Base-by-base conservation (phyloP, 176 grass and related monocot genomes). In the Ensete ventricosum region DNA sequence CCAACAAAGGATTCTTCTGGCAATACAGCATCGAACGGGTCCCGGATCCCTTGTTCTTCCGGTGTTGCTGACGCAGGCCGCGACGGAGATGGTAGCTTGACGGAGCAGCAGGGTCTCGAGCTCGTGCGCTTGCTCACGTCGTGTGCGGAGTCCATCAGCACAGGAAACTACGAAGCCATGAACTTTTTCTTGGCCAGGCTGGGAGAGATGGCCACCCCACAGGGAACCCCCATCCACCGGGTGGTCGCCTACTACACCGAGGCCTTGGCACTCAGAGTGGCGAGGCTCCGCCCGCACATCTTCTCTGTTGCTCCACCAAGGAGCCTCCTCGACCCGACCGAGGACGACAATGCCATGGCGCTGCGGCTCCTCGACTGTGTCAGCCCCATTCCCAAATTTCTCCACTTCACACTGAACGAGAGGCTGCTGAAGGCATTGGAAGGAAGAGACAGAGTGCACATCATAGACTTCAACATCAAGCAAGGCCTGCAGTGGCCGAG, bases 401-500 rank as follows among this genome's bases (percentile, higher is more conserved):
- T 99, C 19, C 96, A 99, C 73, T 99, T 99, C 84, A 89, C 96
- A 0, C 62, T 91, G 34, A 99, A 95, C 75, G 96, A 94, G 78
- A 55, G 91, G 8, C 27, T 99, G 54, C 59, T 94, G 24, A 81
- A 81, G 52, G 84, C 76, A n/a, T 99, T 99, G 72, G 88, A 94
- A 62, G 96, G 96, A 22, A 89, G 91, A 76, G 91, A 99, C 23
- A 88, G 91, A n/a, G 86, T 99, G 49, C 96, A 99, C 85, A 73
- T 99, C 73, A 91, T 99, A 73, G 91, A 99, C 78, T 99, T 99
- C 64, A 88, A 99, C 84, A 86, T 94, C 84, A 99, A 91, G 83
- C 96, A 99, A 71, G 95, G 96, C 12, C 84, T 99, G 43, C 96
- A 99, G 73, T 99, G 96, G 96, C 86, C 95, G 9, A 81, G 88